Conservation (phyloP, 2,329 filamentous ascomycete genomes). For the Fusarium burgessii region DNA sequence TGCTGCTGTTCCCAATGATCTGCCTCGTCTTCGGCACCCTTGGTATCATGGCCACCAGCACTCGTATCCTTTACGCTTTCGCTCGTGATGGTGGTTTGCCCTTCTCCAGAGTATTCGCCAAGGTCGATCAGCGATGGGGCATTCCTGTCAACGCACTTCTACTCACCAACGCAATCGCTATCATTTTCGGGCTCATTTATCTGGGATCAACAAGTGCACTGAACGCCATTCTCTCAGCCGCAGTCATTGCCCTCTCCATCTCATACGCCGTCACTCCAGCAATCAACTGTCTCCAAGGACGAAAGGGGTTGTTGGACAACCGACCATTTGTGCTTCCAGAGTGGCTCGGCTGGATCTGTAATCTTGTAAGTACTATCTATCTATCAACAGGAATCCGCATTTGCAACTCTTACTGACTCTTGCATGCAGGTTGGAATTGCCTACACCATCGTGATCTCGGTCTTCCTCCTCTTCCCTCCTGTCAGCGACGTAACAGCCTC, state of each 20-base stretch:
- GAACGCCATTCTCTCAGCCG: not conserved
- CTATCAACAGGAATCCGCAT: rapidly evolving
- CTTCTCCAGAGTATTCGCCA: rapidly evolving
- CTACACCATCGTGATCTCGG: not conserved
- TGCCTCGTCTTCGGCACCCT: not conserved
- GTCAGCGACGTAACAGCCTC: not conserved
- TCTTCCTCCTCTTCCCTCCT: not conserved
- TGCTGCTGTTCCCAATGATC: not conserved
- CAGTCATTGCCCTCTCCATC: not conserved
- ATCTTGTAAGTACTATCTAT: not conserved
- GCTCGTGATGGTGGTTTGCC: not conserved
- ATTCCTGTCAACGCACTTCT: not conserved
- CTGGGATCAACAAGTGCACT: not conserved
- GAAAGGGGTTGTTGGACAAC: not conserved
- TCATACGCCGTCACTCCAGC: not conserved
- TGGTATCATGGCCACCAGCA: not conserved
- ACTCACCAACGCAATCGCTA: not conserved
- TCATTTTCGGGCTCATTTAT: not conserved
- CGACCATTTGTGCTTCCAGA: not conserved
- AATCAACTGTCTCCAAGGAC: not conserved
- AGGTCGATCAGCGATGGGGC: not conserved
- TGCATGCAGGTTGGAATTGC: not conserved
- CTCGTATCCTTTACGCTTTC: not conserved
- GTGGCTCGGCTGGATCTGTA: not conserved
- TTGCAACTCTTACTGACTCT: rapidly evolving